Conservation (phyloP, 2,329 filamentous ascomycete species). For the Exserohilum rostratum region DNA sequence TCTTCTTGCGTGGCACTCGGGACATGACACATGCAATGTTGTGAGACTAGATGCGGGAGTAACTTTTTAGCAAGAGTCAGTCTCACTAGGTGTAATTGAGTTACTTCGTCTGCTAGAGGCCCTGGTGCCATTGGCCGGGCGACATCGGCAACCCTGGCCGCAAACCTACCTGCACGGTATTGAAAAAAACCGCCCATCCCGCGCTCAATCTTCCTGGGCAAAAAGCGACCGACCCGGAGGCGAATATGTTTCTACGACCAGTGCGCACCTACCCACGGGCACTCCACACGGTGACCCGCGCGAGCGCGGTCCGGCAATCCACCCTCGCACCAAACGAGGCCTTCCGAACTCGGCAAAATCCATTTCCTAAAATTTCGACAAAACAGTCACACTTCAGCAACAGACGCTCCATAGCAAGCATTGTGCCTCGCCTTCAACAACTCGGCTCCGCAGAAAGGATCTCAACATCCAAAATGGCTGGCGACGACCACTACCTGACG, state of each 20-base stretch:
- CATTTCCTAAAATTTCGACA: conserved; percentile 36
- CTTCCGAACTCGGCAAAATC: conserved; percentile 42
- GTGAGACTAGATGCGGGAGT: no score
- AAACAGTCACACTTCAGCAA: conserved; percentile 24
- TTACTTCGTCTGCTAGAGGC: conserved; percentile 14
- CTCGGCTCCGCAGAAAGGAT: conserved; percentile 26
- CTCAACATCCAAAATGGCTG: conserved; percentile 38
- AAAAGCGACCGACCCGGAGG: conserved; percentile 6
- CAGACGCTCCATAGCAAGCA: conserved; percentile 28
- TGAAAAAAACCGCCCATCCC: conserved; percentile 16
- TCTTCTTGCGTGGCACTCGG: neutral
- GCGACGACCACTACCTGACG: conserved; percentile 62
- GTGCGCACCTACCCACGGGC: conserved; percentile 23
- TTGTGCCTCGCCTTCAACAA: conserved; percentile 23
- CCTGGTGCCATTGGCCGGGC: conserved; percentile 26
- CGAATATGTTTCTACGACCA: conserved; percentile 28
- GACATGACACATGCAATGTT: neutral
- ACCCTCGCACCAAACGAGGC: conserved; percentile 24
- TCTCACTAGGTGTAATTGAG: neutral
- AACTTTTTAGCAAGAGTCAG: neutral
- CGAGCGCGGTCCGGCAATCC: conserved; percentile 27
- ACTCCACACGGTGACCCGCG: conserved; percentile 23
- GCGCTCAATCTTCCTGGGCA: conserved; percentile 9
- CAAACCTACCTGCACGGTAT: conserved; percentile 16
- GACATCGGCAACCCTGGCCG: conserved; percentile 26